These are phyloP conservation scores for Allomyces macrogynus DNA, from an alignment of 192 early-diverging fungal genomes.

Conservation along the genomic window DNA sequence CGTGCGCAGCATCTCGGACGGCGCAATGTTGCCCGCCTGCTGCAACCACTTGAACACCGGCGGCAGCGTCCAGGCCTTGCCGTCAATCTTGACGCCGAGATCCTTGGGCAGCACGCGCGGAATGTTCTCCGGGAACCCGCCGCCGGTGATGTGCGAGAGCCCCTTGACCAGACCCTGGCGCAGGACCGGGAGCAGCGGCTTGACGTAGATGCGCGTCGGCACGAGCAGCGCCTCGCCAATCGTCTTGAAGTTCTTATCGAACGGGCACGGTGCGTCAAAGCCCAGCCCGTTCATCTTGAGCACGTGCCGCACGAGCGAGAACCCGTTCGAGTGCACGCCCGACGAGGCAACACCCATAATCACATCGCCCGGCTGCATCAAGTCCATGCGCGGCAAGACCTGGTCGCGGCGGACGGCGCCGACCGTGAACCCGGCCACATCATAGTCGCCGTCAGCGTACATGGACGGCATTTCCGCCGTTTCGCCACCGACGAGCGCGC, in stretches of 20 bases:
- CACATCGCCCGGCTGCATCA: slow-evolving; percentile 59
- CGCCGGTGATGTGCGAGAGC: slow-evolving; percentile 97
- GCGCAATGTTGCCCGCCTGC: slow-evolving; percentile 52
- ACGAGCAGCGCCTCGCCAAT: slow-evolving; percentile 72
- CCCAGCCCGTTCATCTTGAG: slow-evolving; percentile 42
- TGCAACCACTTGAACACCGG: slow-evolving; percentile 93
- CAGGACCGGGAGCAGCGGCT: slow-evolving; percentile 66
- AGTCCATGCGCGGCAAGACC: slow-evolving; percentile 63
- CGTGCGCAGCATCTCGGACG: slow-evolving; percentile 79
- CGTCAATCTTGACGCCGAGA: slow-evolving; percentile 67
- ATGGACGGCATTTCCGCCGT: slow-evolving; percentile 99
- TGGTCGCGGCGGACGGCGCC: slow-evolving; percentile 82
- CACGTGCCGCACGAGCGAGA: slow-evolving; percentile 87
- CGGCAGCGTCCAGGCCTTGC: slow-evolving; percentile 55
- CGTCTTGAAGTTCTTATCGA: slow-evolving; percentile 25
- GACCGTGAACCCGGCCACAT: slow-evolving; percentile 91
- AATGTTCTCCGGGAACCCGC: slow-evolving; percentile 95
- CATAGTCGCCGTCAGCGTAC: slow-evolving; percentile 67
- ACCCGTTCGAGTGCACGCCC: slow-evolving; percentile 98
- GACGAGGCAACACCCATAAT: slow-evolving; percentile 84
- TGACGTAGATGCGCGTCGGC: slow-evolving; percentile 93
- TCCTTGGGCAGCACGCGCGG: slow-evolving; percentile 77
- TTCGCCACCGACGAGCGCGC: slow-evolving; percentile 94
- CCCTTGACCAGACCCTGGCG: slow-evolving; percentile 62
- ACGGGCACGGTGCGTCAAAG: slow-evolving; percentile 67